Evolutionary conservation across 2,329 filamentous ascomycete species (phyloP), one percentile per base, ranked within the genome.

Genomic region (Fusarium citri): DNA sequence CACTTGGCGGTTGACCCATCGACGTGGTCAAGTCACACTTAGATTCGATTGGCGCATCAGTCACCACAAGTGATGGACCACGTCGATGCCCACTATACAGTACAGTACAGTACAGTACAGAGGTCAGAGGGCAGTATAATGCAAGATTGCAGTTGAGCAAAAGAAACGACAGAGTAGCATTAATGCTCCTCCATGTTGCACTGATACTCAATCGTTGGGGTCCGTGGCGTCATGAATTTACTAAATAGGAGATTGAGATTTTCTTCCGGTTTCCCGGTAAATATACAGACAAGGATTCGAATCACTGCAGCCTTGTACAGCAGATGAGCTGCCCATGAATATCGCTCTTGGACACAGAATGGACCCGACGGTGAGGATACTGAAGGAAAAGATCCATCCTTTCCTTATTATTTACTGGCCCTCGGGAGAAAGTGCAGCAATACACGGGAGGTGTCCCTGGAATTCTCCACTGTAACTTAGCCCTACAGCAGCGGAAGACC

Each of bases 191-290:
- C 14, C 28, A 26, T 26, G 49, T 25, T 41, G 5, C 34, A 26
- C 16, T 42, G 20, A 42, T 41, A 41, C 16, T 51, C 15, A 43
- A 23, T 26, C 23, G 20, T 47, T 53, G 50, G 48, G 54, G 50
- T 45, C 30, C 46, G 55, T 69, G 59, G 31, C 65, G 59, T 60
- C 65, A 65, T 68, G 46, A 25, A 26, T 28, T n/a, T n/a, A 37
- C 34, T 11, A 23, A 40, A 34, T 40, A 45, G 26, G 43, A 53
- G 14, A 43, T 58, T 31, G 43, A 48, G 37, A 55, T 70, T 55
- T 42, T 47, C 42, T 55, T 56, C 50, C 48, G 42, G 41, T 42
- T 56, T 68, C 41, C 49, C 42, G 42, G 8, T n/a, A 43, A n/a
- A 51, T 26, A 20, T 26, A 20, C 22, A 31, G 14, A 26, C 22